Conservation (phyloP, 768 basidiomycete genomes). For the Rhodotorula kratochvilovae region DNA sequence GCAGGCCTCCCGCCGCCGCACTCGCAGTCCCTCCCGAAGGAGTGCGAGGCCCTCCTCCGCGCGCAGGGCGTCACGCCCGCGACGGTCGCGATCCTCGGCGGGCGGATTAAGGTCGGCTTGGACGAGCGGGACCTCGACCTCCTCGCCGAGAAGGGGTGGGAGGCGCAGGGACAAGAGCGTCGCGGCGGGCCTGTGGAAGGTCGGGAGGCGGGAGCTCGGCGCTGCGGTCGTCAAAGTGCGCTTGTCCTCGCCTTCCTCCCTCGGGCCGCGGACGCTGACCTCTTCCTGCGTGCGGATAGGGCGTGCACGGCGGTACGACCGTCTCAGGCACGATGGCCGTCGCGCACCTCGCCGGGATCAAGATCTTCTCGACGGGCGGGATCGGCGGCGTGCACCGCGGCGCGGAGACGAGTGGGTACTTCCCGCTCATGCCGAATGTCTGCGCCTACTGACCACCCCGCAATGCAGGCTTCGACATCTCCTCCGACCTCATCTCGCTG, state of each 20-base stretch:
- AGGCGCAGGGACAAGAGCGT: conserved; percentile 17
- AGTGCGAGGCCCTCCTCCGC: conserved; percentile 47
- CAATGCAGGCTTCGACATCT: conserved; percentile 80
- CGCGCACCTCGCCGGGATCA: conserved; percentile 71
- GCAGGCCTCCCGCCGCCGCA: conserved; percentile 38
- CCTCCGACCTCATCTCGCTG: conserved; percentile 87
- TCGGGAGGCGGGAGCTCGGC: conserved; percentile 76
- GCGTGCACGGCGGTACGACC: conserved; percentile 65
- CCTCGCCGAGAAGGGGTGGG: conserved; percentile 57
- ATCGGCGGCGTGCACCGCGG: conserved; percentile 81
- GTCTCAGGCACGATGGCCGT: conserved; percentile 52
- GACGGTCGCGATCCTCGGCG: conserved; percentile 77
- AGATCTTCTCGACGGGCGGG: conserved; percentile 88
- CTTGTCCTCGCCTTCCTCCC: background rate
- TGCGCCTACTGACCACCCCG: background rate
- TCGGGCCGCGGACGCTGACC: conserved; percentile 12
- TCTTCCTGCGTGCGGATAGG: conserved; percentile 39
- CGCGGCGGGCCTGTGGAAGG: conserved; percentile 51
- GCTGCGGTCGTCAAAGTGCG: conserved; percentile 63
- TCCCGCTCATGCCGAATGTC: background rate
- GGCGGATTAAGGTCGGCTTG: conserved; percentile 82
- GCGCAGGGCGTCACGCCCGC: conserved; percentile 76
- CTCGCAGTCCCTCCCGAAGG: conserved; percentile 24
- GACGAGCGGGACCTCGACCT: conserved; percentile 60
- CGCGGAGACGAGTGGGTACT: conserved; percentile 59